These are phyloP conservation scores for Plenodomus tracheiphilus DNA, from an alignment of 2,329 filamentous ascomycete genomes.

Conservation along the genomic window DNA sequence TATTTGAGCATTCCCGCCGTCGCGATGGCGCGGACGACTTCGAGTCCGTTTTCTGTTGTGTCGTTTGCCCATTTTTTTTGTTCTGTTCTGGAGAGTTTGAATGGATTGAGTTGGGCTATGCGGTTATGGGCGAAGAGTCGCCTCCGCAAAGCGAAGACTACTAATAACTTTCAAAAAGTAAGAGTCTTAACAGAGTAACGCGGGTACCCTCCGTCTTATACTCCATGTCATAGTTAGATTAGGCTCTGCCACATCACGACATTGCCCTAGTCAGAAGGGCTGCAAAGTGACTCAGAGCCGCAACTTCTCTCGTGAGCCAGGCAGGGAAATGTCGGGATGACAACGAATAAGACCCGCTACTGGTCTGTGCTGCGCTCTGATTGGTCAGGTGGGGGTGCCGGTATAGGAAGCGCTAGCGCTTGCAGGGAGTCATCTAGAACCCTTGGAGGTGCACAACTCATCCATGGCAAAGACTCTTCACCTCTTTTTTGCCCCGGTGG, in stretches of 20 bases:
- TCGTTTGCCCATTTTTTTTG: constrained; percentile 45
- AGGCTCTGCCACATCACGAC: constrained; percentile 29
- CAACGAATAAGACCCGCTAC: constrained; percentile 21
- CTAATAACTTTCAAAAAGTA: too few species aligned
- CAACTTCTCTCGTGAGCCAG: constrained; percentile 7
- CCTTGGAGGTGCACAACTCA: constrained; percentile 26
- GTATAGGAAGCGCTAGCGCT: constrained; percentile 30
- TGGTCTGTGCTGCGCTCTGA: constrained; percentile 28
- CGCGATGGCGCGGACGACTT: constrained; percentile 47
- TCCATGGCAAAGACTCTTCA: constrained; percentile 13
- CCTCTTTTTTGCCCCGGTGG: constrained; percentile 14
- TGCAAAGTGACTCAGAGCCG: constrained; percentile 42
- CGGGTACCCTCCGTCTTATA: too few species aligned
- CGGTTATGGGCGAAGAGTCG: constrained; percentile 29
- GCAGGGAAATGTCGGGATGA: constrained; percentile 20
- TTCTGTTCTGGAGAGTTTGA: too few species aligned
- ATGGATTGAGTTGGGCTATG: constrained; percentile 5
- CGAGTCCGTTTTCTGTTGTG: constrained; percentile 51
- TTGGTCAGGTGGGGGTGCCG: constrained; percentile 37
- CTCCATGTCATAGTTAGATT: too few species aligned
- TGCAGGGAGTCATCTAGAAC: constrained; percentile 28
- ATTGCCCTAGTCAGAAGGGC: constrained; percentile 29
- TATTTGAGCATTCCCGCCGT: constrained; percentile 25
- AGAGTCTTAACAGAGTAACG: too few species aligned
- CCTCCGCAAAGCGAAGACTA: constrained; percentile 21